Evolutionary conservation across 495 filamentous ascomycete species (phyloP), one percentile per base, ranked within the genome.

Genomic region (Penicillium silybi): DNA sequence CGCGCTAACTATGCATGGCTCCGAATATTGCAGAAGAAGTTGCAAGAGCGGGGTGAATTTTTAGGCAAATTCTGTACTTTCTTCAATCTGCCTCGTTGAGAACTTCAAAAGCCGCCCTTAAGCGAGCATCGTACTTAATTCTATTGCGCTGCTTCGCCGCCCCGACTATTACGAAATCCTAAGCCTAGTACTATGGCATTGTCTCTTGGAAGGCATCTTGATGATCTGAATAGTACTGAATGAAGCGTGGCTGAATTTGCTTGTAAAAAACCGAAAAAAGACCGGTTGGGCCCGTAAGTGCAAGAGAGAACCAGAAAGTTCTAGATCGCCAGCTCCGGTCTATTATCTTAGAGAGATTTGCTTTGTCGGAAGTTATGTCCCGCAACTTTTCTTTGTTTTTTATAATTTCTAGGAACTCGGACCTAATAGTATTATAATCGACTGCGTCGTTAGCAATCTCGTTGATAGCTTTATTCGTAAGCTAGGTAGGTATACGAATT

Each of bases 401-500:
- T 8, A 35, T 35, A 8, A 35, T 35, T 11, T 47, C 37, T 10
- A 47, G 29, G 25, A 53, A 53, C 20, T 53, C 44, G n/a, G 22
- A 18, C 20, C 45, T 43, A 20, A 47, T 18, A 3, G n/a, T 23
- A 3, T 49, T 44, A 46, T 66, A 65, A 4, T 53, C 59, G 18
- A 50, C 50, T 6, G 25, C 4, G 13, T 38, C 35, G 42, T 35
- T 8, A n/a, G 10, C 26, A 32, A 71, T 58, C 27, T 35, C 8
- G 54, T 67, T 63, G 16, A 68, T 53, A 45, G 50, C 44, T 22
- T 58, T 20, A 35, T 58, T 61, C 9, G 65, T 62, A 27, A 74
- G 52, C 70, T 66, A 74, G 32, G 59, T 54, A 16, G 64, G 64
- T 44, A 66, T 59, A 32, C 54, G 49, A 18, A 69, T 55, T 58